These are phyloP conservation scores for Quercus mongolica DNA, from an alignment of 306 rosid genomes.

Conservation along the genomic window DNA sequence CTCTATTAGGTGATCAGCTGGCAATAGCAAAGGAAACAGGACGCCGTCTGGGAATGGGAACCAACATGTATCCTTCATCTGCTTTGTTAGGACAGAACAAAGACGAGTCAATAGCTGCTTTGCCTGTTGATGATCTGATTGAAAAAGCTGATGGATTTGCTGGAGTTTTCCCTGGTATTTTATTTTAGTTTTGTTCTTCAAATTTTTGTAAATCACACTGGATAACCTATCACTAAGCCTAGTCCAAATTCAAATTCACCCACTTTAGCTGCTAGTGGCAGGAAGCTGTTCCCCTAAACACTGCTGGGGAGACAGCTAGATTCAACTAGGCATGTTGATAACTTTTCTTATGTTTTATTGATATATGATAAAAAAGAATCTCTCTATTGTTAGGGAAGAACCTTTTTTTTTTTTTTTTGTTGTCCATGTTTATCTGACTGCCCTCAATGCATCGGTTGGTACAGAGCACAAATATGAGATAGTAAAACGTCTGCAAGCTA, in stretches of 20 bases:
- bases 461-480: slow-evolving; percentile 89
- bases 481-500: slow-evolving; percentile 73
- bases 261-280: background rate
- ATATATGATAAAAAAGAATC: slow-evolving; percentile 2
- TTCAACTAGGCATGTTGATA: background rate
- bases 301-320: background rate
- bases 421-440: slow-evolving; percentile 9
- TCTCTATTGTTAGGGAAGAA: background rate
- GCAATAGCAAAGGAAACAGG: slow-evolving; percentile 91
- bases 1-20: slow-evolving; percentile 68
- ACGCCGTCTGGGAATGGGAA: slow-evolving; percentile 86
- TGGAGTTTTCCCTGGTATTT: slow-evolving; percentile 78
- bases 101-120: slow-evolving; percentile 48
- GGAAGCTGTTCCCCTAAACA: slow-evolving; percentile 12
- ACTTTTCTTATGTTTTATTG: background rate
- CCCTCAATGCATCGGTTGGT: background rate
- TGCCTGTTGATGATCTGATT: slow-evolving; percentile 82
- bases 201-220: background rate
- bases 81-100: slow-evolving; percentile 66
- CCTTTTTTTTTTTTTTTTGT: background rate
- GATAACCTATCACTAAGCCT: background rate
- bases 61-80: slow-evolving; percentile 87
- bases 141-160: slow-evolving; percentile 92
- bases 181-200: background rate
- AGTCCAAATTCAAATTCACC: slow-evolving; percentile 2